Evolutionary conservation across 176 grass and related monocot species (phyloP), one percentile per base, ranked within the genome.

Genomic region (Puccinellia tenuiflora): DNA sequence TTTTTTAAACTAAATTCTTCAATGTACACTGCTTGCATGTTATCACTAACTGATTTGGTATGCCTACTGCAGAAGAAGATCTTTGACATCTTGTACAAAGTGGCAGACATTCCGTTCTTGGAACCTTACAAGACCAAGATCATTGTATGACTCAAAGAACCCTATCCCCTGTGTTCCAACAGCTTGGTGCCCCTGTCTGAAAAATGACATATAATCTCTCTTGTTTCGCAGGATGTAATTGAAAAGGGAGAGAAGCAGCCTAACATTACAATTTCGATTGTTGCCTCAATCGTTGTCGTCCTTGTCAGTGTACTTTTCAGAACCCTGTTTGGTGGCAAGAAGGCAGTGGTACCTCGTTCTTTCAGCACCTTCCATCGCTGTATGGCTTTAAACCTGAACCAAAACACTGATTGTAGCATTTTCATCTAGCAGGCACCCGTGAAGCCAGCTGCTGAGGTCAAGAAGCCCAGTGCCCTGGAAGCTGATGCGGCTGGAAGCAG

Each of bases 161-260:
- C 60, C 48, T 57, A 31, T n/a, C 30, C 74, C 17, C 39, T 72
- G 17, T 73, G 26, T 55, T 86, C n/a, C n/a, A 39, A 53, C 2
- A 3, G 26, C 10, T 73, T 2, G 45, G 3, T 67, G 12, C 73
- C n/a, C 37, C 0, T 29, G 16, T 74, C 67, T 76, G 28, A 38
- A 47, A 76, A 73, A 30, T 83, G n/a, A 80, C 38, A 20, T 70
- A 2, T 79, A 33, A 39, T n/a, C n/a, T 5, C 21, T 39, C 9
- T 45, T 45, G 24, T 7, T 45, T 34, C 1, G 9, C 83, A 99
- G 97, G 93, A 96, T 74, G 42, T 90, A 17, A 99, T 99, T 28
- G 97, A 99, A 71, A 99, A 94, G 69, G 97, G 87, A 81, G 97
- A 99, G 89, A 94, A 66, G 42, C 97, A 99, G 84, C 89, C 93